Conservation (phyloP, 2,329 filamentous ascomycete genomes). For the Westerdykella sp. region DNA sequence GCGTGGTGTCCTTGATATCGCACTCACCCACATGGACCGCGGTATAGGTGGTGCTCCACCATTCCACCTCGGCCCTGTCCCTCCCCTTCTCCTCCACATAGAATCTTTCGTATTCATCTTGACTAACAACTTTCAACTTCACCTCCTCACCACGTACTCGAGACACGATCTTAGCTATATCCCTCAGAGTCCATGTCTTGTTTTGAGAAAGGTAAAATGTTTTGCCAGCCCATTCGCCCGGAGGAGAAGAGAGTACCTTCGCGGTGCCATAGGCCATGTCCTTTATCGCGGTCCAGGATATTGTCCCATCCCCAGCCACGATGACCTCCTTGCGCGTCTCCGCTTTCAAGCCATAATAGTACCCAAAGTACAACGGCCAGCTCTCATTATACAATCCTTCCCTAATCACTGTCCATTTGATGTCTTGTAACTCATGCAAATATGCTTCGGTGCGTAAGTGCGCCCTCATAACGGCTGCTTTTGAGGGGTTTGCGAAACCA, state of each 20-base stretch:
- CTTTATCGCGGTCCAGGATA: conserved; percentile 41
- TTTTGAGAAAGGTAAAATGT: conserved; percentile 37
- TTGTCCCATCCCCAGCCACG: conserved; percentile 38
- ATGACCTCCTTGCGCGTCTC: conserved; percentile 36
- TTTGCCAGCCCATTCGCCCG: conserved; percentile 29
- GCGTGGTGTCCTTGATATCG: conserved; percentile 36
- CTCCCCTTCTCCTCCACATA: conserved; percentile 35
- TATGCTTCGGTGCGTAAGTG: conserved; percentile 43
- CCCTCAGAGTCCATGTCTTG: conserved; percentile 18
- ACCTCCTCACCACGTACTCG: conserved; percentile 24
- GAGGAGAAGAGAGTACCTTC: conserved; percentile 30
- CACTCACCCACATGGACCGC: conserved; percentile 40
- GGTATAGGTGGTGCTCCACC: conserved; percentile 45
- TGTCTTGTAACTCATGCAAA: conserved; percentile 25
- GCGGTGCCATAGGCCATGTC: conserved; percentile 43
- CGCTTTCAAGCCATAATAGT: conserved; percentile 32
- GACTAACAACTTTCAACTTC: conserved; percentile 31
- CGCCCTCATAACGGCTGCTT: conserved; percentile 42
- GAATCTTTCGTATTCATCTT: conserved; percentile 38
- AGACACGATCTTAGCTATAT: conserved; percentile 29
- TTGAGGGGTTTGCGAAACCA: conserved; percentile 38
- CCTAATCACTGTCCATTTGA: conserved; percentile 35
- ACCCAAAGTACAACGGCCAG: conserved; percentile 45
- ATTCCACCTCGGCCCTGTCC: conserved; percentile 36
- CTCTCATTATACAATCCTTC: conserved; percentile 44